A percentile compares a stretch with the other conserved stretches of the same genome.
Evolutionary conservation across 2,329 filamentous ascomycete genomes (phyloP).

Genomic region (Penicillium fuscoglaucum): DNA sequence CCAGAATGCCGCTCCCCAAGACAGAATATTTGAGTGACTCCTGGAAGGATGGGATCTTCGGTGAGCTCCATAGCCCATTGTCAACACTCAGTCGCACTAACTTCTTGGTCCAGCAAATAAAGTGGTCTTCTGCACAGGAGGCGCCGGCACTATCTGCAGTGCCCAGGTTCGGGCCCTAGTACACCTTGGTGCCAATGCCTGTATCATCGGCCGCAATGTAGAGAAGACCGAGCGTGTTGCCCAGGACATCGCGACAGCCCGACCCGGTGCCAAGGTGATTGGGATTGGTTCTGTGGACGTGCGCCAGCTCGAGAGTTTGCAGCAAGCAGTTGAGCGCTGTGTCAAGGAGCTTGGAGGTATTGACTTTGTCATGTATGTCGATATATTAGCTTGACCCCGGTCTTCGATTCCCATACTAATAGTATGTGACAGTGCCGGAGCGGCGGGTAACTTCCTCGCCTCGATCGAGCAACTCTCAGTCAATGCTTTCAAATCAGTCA

Average conservation of each 20-base stretch:
- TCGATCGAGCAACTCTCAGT: slow-evolving; percentile 76
- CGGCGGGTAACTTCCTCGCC: slow-evolving; percentile 92
- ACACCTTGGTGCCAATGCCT: slow-evolving; percentile 86
- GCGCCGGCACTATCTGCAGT: slow-evolving; percentile 89
- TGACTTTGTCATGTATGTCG: slow-evolving; percentile 81
- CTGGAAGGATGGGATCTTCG: slow-evolving; percentile 86
- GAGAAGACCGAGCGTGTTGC: slow-evolving; percentile 84
- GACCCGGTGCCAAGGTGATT: slow-evolving; percentile 78
- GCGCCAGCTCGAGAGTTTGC: slow-evolving; percentile 67
- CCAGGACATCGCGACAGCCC: slow-evolving; percentile 75
- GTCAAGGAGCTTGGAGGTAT: slow-evolving; percentile 81
- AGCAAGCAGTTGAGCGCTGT: slow-evolving; percentile 74
- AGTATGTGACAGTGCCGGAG: slow-evolving; percentile 67
- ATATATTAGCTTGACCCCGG: not conserved
- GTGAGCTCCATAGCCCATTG: slow-evolving; percentile 49
- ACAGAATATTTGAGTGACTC: slow-evolving; percentile 76
- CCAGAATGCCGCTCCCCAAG: slow-evolving; percentile 65
- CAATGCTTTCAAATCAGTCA: slow-evolving; percentile 93
- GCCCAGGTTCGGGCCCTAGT: slow-evolving; percentile 91
- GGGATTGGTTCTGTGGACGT: slow-evolving; percentile 78
- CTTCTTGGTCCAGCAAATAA: slow-evolving; percentile 64
- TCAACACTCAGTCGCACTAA: not conserved
- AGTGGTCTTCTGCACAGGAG: slow-evolving; percentile 92
- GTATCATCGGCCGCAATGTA: slow-evolving; percentile 86
- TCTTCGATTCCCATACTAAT: slow-evolving; percentile 15